phyloP scores from a whole-genome alignment of 2,329 filamentous ascomycete genomes.

The Sporothrix schenckii region DNA sequence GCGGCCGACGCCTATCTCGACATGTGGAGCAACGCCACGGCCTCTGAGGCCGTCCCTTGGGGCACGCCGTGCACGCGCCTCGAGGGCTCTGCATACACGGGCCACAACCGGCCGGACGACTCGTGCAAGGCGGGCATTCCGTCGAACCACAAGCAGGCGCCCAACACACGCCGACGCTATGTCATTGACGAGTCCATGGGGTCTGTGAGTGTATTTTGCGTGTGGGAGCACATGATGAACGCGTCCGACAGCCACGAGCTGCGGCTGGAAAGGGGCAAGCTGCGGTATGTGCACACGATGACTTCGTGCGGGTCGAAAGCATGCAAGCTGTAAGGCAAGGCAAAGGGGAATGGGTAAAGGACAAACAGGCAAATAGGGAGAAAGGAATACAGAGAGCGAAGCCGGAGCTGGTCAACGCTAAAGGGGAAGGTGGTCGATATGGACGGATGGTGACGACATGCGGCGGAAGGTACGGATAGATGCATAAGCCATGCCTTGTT shows the following conservation, averaged over 20 bases:
- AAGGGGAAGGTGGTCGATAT: not conserved
- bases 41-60: constrained; percentile 42
- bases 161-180: constrained; percentile 39
- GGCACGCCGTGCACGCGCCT: constrained; percentile 44
- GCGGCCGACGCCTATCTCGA: constrained; percentile 44
- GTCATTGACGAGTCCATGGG: constrained; percentile 40
- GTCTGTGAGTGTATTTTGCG: constrained; percentile 38
- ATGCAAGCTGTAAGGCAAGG: constrained; percentile 27
- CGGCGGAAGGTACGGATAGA: not conserved
- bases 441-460: not conserved
- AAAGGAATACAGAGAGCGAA: not conserved
- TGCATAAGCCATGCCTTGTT: not conserved
- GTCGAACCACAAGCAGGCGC: constrained; percentile 36
- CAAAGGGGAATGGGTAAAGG: not conserved
- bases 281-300: constrained; percentile 35
- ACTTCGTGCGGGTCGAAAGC: constrained; percentile 30
- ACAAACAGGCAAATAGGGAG: not conserved
- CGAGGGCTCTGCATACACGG: constrained; percentile 39
- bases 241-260: constrained; percentile 33
- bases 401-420: not conserved
- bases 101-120: constrained; percentile 33
- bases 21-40: constrained; percentile 43
- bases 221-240: constrained; percentile 35
- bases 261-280: constrained; percentile 31
- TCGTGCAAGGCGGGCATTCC: constrained; percentile 39